Evolutionary conservation across 306 rosid species (phyloP).

Genomic region (Prunus persica): Prunus_persica_NCBIv2 NC_034015.1:21115501-21116000

Average conservation of each 20-base stretch:
- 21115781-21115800: slow-evolving; percentile 20
- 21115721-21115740: no score
- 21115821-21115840: slow-evolving; percentile 13
- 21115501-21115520: not conserved
- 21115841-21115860: not conserved
- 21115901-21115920: slow-evolving; percentile 43
- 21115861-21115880: slow-evolving; percentile 43
- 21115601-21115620: not conserved
- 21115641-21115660: not conserved
- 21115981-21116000: slow-evolving; percentile 30
- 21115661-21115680: not conserved
- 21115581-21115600: not conserved
- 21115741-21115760: not conserved
- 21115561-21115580: not conserved
- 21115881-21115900: slow-evolving; percentile 17
- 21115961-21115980: slow-evolving; percentile 45
- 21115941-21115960: slow-evolving; percentile 76
- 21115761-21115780: slow-evolving; percentile 10
- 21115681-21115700: no score
- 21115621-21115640: no score
- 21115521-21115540: no score
- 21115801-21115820: slow-evolving; percentile 24
- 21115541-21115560: not conserved
- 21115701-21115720: no score
- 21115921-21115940: slow-evolving; percentile 86